These are phyloP conservation scores for Ophiostoma piceae DNA, from an alignment of 2,329 filamentous ascomycete genomes.

Conservation along the genomic window DNA sequence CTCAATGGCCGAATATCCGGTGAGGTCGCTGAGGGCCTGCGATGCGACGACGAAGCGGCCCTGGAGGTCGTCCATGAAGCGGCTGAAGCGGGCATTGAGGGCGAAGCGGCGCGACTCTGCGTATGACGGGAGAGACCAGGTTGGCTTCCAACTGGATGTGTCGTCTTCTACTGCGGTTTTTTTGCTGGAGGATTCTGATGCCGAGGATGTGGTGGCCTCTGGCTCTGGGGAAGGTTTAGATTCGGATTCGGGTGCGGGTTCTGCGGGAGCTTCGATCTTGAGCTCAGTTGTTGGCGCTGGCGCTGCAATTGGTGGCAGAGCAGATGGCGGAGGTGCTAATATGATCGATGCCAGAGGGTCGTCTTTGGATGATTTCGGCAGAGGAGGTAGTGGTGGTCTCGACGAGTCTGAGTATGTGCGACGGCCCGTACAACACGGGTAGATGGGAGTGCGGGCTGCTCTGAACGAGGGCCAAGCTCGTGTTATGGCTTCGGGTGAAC, in stretches of 20 bases:
- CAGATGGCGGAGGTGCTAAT: constrained; percentile 11
- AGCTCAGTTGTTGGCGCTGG: background rate
- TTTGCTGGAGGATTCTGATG: background rate
- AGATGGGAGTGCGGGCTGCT: background rate
- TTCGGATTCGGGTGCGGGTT: background rate
- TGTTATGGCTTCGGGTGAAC: background rate
- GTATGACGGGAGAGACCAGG: constrained; percentile 39
- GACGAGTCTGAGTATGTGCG: background rate
- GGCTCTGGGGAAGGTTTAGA: background rate
- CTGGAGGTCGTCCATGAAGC: constrained; percentile 84
- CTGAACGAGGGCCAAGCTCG: background rate
- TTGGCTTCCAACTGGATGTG: background rate
- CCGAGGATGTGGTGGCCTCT: background rate
- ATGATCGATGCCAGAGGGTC: constrained; percentile 1
- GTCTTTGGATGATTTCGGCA: background rate
- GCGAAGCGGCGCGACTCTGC: constrained; percentile 41
- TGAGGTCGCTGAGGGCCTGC: constrained; percentile 86
- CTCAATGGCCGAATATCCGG: constrained; percentile 90
- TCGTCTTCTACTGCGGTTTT: background rate
- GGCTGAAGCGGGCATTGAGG: constrained; percentile 50
- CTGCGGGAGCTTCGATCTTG: background rate
- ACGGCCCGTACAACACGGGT: background rate
- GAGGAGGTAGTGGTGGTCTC: background rate
- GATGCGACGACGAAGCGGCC: constrained; percentile 78
- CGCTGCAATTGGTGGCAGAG: background rate